Base-by-base conservation (phyloP, 2,329 filamentous ascomycete genomes). In the Fusarium sp. region DNA sequence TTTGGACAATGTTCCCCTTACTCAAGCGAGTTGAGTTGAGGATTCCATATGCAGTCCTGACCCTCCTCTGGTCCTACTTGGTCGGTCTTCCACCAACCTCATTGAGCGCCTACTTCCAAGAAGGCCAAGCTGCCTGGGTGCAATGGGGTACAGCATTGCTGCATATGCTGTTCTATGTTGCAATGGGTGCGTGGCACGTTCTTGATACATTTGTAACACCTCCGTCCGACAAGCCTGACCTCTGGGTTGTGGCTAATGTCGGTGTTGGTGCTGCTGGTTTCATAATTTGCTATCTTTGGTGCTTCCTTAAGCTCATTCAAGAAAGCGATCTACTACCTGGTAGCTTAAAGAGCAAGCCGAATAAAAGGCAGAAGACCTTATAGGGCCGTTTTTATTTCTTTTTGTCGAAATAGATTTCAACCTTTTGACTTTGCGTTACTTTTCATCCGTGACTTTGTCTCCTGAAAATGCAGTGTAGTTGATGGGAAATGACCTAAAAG, bases 221-320 rank as follows among this genome's bases (percentile, higher is more conserved):
- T 15, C 94, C 95, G 6, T 72, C 81, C 0, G 84, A 86, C 58
- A 97, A 97, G 79, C 96, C 96, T 1, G 96, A 99, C 80, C 81
- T 99, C 3, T 99, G 95, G 95, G 90, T 96, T 5, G 94, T 99
- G 4, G 86, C 89, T 14, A 99, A 99, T 74, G 94, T 96, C 11
- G 88, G 93, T 18, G 80, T 98, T 21, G 96, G 96, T 10, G 92
- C 92, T 21, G 90, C 87, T 6, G 96, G 93, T 0, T 99, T 98
- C 76, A 87, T 87, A 0, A 80, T 97, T 33, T 96, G 94, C 78
- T 98, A 97, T 77, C 75, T 96, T 10, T 99, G 96, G 96, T 97
- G 94, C 78, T 79, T 96, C 64, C 91, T 88, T 85, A 90, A 87
- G 55, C 76, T 92, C 51, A 73, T 88, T 4, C 76, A 81, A 18